A percentile compares a stretch with the other conserved stretches of the same genome.
Conservation (phyloP, 208 protist species). For the Phytomonas sp. region DNA sequence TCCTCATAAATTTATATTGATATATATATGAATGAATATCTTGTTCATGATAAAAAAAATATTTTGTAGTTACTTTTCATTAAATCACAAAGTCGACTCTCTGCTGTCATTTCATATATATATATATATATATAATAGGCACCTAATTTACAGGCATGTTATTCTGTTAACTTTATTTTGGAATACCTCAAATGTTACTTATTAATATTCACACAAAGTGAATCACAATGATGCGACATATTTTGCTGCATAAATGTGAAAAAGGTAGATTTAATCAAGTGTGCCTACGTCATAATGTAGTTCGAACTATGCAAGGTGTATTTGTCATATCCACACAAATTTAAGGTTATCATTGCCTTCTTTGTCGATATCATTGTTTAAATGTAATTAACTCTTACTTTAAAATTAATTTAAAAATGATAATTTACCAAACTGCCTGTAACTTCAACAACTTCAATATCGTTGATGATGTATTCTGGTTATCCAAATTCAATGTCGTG, state of each 20-base stretch:
- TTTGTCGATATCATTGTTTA: not conserved
- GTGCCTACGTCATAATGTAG: not conserved
- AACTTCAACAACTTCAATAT: not conserved
- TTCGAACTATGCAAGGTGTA: not conserved
- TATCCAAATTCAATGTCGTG: not conserved
- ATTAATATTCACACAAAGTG: not conserved
- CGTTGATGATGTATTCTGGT: not conserved
- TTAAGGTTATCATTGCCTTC: constrained; percentile 4
- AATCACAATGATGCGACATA: not conserved
- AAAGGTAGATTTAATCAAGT: not conserved
- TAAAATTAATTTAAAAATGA: not conserved
- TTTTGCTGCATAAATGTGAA: not conserved
- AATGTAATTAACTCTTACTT: not conserved
- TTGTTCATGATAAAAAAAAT: not conserved
- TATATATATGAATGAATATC: constrained; percentile 1
- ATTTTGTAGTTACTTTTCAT: not conserved
- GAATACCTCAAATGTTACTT: not conserved
- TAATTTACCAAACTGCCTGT: not conserved
- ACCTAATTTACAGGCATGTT: not conserved
- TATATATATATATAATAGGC: constrained; percentile 9
- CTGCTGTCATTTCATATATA: constrained; percentile 11
- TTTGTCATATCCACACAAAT: not conserved
- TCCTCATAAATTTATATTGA: not conserved
- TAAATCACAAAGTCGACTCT: not conserved
- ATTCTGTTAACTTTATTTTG: not conserved